Evolutionary conservation across 805 yeast genomes (phyloP), one percentile per base, ranked within the genome.

Genomic region (Candida michaelii): DNA sequence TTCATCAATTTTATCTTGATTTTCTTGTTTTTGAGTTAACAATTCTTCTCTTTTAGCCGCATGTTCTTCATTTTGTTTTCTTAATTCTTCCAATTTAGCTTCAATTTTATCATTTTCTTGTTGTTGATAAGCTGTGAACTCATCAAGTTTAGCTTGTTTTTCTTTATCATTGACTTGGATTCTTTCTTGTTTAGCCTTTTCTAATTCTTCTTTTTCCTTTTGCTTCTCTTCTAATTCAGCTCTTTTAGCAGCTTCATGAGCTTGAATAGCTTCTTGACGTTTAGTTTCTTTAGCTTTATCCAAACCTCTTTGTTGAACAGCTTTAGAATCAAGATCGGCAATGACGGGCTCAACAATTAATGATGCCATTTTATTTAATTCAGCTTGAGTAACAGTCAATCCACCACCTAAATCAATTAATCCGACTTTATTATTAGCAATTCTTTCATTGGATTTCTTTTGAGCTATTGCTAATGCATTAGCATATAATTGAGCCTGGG

Each of bases 361-460:
- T 46, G 80, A 68, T 15, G 99, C 98, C 69, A 91, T 77, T 39
- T 75, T 75, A 49, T 87, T 84, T 47, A 93, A 78, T 55, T 90
- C 97, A 15, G 71, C 76, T 46, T 76, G 84, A 30, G 85, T 72
- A 76, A 91, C 79, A 55, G 75, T 78, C 44, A 87, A 73, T 2
- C 97, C 98, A 48, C 95, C 96, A 46, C 99, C 99, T 48, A 91
- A 66, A 56, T 88, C 74, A 53, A 89, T 70, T 29, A 63, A 54
- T 29, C 74, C 74, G 60, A 82, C 77, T 49, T 82, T 80, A 47
- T 73, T 70, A 37, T 56, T 52, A 35, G 58, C 56, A 39, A 75
- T 56, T 55, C 91, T 76, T 58, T 78, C 80, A 38, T 76, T 78
- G 36, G 76, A 70, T 54, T 80, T 80, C 48, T 77, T 76, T 58